These are phyloP conservation scores for Magnusiomyces fungicola DNA, from an alignment of 1,139 yeast species.

Conservation along the genomic window DNA sequence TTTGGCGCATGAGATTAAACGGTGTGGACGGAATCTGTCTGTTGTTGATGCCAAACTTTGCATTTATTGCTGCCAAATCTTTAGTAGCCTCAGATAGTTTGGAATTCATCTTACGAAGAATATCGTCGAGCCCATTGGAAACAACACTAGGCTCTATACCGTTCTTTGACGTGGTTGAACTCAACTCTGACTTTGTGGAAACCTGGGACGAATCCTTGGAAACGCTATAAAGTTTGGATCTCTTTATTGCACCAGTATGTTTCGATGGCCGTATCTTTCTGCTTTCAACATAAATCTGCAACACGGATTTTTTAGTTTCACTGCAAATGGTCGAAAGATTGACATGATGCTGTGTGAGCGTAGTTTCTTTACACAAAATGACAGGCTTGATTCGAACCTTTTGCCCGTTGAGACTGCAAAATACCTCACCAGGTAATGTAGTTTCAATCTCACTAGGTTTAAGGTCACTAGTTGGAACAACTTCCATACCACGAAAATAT, in stretches of 20 bases:
- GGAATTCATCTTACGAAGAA: background rate
- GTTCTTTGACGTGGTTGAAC: no score
- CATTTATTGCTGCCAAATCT: background rate
- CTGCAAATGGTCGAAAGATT: conserved; percentile 20
- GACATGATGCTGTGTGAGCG: conserved; percentile 8
- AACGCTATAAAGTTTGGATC: conserved; percentile 16
- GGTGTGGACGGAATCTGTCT: background rate
- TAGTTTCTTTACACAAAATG: conserved; percentile 26
- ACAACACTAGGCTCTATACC: no score
- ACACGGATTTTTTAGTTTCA: conserved; percentile 23
- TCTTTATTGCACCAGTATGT: conserved; percentile 22
- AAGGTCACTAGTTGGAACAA: conserved; percentile 20
- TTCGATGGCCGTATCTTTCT: conserved; percentile 22
- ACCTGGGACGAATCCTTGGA: no score
- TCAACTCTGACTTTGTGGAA: no score
- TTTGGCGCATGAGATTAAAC: background rate
- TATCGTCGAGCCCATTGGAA: background rate
- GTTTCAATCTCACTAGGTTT: conserved; percentile 26
- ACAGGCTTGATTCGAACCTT: conserved; percentile 28
- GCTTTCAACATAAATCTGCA: conserved; percentile 28
- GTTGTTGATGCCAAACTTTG: background rate
- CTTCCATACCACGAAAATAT: conserved; percentile 30
- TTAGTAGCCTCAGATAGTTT: background rate
- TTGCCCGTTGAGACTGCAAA: conserved; percentile 32
- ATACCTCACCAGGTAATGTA: background rate